Evolutionary conservation across 2,329 filamentous ascomycete species (phyloP).

Genomic region (Grosmannia penicillata): DNA sequence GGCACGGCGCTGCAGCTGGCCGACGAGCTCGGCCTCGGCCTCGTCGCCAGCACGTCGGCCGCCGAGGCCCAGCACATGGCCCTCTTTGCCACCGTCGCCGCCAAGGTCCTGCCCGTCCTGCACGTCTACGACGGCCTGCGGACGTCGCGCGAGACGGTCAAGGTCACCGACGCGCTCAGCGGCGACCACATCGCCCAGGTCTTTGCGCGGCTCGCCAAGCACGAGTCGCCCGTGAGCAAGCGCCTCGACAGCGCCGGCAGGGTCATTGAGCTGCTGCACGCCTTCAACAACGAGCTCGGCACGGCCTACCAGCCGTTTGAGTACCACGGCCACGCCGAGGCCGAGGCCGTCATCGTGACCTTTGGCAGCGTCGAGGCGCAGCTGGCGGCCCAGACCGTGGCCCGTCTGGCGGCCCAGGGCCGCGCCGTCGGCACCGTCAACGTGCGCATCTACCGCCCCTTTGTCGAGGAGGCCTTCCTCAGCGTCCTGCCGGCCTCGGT

Average conservation of each 20-base stretch:
- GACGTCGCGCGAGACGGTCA: conserved; percentile 56
- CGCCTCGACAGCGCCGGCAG: conserved; percentile 61
- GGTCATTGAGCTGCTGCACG: conserved; percentile 51
- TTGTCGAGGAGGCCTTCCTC: conserved; percentile 88
- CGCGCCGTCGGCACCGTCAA: conserved; percentile 76
- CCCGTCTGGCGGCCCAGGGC: conserved; percentile 55
- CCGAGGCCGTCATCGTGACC: conserved; percentile 74
- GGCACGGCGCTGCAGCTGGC: conserved; percentile 62
- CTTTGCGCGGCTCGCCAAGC: conserved; percentile 50
- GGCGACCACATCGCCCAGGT: conserved; percentile 45
- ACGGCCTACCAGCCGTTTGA: conserved; percentile 90
- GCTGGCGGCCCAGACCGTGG: conserved; percentile 66
- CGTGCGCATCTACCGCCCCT: conserved; percentile 87
- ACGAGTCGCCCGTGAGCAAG: conserved; percentile 44
- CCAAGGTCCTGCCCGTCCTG: conserved; percentile 57
- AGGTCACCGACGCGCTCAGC: conserved; percentile 57
- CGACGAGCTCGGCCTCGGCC: conserved; percentile 78
- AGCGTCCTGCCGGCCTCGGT: conserved; percentile 62
- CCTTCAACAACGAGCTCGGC: conserved; percentile 81
- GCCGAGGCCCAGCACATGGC: conserved; percentile 91
- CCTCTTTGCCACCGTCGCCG: conserved; percentile 57
- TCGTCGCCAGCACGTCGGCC: conserved; percentile 72
- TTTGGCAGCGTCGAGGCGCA: conserved; percentile 89
- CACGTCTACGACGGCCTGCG: conserved; percentile 69
- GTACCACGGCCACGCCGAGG: conserved; percentile 69